phyloP scores from a whole-genome alignment of 257 asterid species.

The Solanum chmielewskii region DNA sequence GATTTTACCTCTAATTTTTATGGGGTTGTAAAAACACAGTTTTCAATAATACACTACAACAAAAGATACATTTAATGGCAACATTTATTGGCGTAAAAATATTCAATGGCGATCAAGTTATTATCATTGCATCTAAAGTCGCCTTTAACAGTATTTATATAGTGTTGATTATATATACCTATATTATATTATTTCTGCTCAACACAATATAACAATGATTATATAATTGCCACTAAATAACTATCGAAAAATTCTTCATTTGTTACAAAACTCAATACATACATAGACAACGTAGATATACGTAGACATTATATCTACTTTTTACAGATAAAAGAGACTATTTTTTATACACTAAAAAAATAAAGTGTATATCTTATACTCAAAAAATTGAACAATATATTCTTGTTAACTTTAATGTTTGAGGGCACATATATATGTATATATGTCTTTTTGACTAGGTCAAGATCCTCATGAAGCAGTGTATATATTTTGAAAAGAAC shows the following conservation, averaged over 20 bases:
- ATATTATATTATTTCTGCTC: no score
- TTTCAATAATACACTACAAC: neutral
- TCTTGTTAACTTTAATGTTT: constrained; percentile 37
- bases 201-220: no score
- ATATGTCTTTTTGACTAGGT: constrained; percentile 4
- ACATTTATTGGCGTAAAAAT: no score
- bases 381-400: constrained; percentile 14
- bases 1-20: no score
- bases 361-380: constrained; percentile 11
- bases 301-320: no score
- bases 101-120: neutral
- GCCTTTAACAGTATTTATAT: neutral
- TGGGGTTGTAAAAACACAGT: neutral
- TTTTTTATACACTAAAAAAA: neutral
- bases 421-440: neutral
- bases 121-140: neutral
- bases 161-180: no score
- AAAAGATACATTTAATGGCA: neutral
- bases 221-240: no score
- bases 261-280: neutral
- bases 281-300: no score
- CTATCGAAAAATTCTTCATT: no score
- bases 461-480: constrained; percentile 6
- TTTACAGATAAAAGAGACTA: fast-evolving
- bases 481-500: neutral